Conservation (phyloP, 352 stramenopile genomes). For the Phytophthora quininea region DNA sequence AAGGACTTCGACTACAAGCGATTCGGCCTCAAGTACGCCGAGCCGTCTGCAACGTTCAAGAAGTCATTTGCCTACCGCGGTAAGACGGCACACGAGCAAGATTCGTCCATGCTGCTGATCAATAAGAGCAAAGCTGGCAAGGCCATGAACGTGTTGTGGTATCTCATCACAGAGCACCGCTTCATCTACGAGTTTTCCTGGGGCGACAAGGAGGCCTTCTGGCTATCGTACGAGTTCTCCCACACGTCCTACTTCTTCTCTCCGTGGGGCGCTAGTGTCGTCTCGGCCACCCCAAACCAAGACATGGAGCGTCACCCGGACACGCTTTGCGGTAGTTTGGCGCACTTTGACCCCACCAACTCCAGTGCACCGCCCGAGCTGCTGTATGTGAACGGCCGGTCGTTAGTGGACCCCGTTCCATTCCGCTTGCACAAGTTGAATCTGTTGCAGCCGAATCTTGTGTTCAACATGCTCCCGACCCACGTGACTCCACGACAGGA, state of each 20-base stretch:
- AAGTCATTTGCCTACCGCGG: constrained; percentile 49
- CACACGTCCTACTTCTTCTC: constrained; percentile 67
- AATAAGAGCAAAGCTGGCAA: constrained; percentile 56
- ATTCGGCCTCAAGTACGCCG: constrained; percentile 34
- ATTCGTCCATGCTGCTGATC: constrained; percentile 75
- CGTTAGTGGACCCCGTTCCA: constrained; percentile 47
- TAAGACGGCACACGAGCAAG: constrained; percentile 64
- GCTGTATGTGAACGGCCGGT: constrained; percentile 52
- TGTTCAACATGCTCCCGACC: constrained; percentile 54
- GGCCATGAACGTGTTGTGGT: constrained; percentile 69
- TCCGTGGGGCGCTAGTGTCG: constrained; percentile 59
- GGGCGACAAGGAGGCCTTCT: constrained; percentile 80
- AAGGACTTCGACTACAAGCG: constrained; percentile 59
- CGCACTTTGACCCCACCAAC: constrained; percentile 56
- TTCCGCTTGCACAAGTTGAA: constrained; percentile 38
- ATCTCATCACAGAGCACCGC: constrained; percentile 67
- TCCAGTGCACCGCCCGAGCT: constrained; percentile 28
- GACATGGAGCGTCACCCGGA: constrained; percentile 61
- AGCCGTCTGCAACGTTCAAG: constrained; percentile 38
- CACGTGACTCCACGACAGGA: constrained; percentile 47
- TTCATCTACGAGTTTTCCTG: constrained; percentile 72
- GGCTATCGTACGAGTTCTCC: constrained; percentile 70
- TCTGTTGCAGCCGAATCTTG: constrained; percentile 39
- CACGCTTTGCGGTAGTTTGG: constrained; percentile 72
- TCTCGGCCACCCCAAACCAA: constrained; percentile 51